These are phyloP conservation scores for Neonectria sp. DNA, from an alignment of 2,329 filamentous ascomycete species.

Conservation along the genomic window DNA sequence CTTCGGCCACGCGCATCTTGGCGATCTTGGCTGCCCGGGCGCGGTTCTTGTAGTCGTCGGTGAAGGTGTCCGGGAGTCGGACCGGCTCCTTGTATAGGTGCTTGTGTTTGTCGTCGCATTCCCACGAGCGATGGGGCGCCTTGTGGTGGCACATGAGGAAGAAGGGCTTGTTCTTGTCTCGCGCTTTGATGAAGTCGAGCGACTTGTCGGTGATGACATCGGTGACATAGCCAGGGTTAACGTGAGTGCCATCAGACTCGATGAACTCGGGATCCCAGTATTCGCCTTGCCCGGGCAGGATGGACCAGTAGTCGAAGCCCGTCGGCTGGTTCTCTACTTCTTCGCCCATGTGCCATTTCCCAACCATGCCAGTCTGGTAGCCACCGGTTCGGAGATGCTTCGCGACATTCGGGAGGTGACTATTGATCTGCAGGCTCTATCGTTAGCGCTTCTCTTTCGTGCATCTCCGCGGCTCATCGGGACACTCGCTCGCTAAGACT, in stretches of 20 bases:
- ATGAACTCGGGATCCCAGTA: conserved; percentile 68
- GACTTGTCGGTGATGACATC: conserved; percentile 68
- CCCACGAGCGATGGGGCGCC: conserved; percentile 68
- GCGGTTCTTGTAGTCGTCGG: conserved; percentile 68
- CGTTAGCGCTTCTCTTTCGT: neutral
- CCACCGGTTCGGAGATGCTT: conserved; percentile 63
- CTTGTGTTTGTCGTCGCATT: conserved; percentile 64
- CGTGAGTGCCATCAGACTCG: conserved; percentile 51
- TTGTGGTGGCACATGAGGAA: conserved; percentile 72
- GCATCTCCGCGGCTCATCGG: neutral
- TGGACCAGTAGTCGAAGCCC: conserved; percentile 67
- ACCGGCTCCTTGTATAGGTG: conserved; percentile 63
- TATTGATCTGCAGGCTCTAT: conserved; percentile 59
- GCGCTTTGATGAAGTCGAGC: conserved; percentile 57
- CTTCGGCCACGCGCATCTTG: conserved; percentile 67
- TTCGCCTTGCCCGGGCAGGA: conserved; percentile 66
- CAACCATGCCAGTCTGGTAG: conserved; percentile 67
- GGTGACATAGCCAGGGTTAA: conserved; percentile 62
- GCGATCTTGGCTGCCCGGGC: conserved; percentile 64
- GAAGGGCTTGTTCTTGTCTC: conserved; percentile 59
- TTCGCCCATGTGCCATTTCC: conserved; percentile 69
- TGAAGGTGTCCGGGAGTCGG: conserved; percentile 65
- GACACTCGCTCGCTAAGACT: conserved; percentile 5
- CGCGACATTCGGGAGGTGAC: conserved; percentile 65
- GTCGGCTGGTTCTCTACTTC: conserved; percentile 61